Conservation (phyloP, 257 asterid genomes). For the Solanum sitiens region DNA sequence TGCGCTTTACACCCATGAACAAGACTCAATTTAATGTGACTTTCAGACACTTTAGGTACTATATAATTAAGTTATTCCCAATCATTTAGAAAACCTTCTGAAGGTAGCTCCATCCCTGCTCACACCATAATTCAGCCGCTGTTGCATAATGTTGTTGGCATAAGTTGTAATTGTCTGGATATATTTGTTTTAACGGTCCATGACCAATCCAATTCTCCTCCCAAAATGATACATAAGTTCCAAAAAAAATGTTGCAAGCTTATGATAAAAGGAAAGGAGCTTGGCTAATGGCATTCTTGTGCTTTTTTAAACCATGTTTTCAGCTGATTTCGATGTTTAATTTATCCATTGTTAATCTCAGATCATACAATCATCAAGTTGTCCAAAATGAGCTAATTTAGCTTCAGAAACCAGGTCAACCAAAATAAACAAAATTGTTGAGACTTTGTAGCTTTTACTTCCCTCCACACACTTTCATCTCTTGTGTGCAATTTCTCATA, state of each 20-base stretch:
- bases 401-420: neutral
- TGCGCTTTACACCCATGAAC: too few relatives aligned
- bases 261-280: neutral
- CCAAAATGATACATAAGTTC: neutral
- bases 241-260: neutral
- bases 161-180: neutral
- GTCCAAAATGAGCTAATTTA: neutral
- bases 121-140: neutral
- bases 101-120: neutral
- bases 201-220: neutral
- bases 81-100: neutral
- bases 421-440: neutral
- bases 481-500: too few relatives aligned
- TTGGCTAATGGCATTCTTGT: neutral
- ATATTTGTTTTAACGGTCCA: neutral
- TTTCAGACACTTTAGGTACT: neutral
- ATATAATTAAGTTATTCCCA: neutral
- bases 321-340: neutral
- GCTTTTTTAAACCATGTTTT: neutral
- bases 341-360: neutral
- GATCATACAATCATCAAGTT: neutral
- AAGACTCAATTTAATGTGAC: too few relatives aligned
- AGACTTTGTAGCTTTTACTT: neutral
- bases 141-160: neutral
- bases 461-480: neutral